Evolutionary conservation across 2,329 filamentous ascomycete genomes (phyloP).

Genomic region (Dendrostoma leiphaemia): DNA sequence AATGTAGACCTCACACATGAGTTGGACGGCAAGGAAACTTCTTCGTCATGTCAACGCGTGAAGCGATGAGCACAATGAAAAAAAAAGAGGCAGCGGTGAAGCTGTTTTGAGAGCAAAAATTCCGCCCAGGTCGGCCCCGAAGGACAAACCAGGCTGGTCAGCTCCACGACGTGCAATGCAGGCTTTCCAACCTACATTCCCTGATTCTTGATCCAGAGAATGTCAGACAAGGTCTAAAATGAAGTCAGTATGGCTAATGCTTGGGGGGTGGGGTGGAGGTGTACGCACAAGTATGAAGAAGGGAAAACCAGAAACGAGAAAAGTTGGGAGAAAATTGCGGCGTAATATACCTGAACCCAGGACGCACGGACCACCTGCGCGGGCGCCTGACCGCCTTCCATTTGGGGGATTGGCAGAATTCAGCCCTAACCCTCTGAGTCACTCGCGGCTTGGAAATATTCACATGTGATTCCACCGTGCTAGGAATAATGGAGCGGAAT

Average conservation of each 20-base stretch:
- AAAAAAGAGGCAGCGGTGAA: too few species aligned
- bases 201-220: conserved; percentile 41
- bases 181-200: conserved; percentile 40
- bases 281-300: conserved; percentile 8
- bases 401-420: too few species aligned
- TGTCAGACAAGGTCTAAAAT: conserved; percentile 42
- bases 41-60: conserved; percentile 43
- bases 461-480: too few species aligned
- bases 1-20: neutral
- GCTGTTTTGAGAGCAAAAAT: conserved; percentile 43
- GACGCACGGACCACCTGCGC: neutral
- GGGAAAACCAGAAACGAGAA: neutral
- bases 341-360: neutral
- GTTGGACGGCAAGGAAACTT: too few species aligned
- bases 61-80: conserved; percentile 43
- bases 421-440: too few species aligned
- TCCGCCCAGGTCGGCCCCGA: conserved; percentile 47
- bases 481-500: too few species aligned
- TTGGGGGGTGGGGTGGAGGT: neutral
- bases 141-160: conserved; percentile 47
- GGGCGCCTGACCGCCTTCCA: too few species aligned
- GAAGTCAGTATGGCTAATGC: conserved; percentile 2
- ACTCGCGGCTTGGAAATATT: too few species aligned
- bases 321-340: neutral
- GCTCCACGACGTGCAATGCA: conserved; percentile 54